phyloP scores from a whole-genome alignment of 495 filamentous ascomycete genomes.

The Jackrogersella minutella region DNA sequence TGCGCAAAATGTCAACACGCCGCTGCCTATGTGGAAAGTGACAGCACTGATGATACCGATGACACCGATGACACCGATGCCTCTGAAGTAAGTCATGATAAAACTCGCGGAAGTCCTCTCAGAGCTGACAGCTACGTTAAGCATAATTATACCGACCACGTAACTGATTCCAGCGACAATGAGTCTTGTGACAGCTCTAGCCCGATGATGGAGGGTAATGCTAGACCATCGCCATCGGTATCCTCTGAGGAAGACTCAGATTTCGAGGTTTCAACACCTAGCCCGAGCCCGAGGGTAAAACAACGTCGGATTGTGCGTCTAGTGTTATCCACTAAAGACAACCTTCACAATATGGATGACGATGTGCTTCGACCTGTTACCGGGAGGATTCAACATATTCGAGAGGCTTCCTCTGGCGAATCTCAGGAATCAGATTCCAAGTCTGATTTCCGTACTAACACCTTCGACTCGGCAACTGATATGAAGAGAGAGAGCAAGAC shows the following conservation, averaged over 20 bases:
- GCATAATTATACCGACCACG: background rate
- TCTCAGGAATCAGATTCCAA: background rate
- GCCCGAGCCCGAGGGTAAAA: background rate
- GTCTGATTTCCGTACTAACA: background rate
- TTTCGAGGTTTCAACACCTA: background rate
- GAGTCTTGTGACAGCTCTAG: background rate
- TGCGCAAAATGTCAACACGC: constrained; percentile 30
- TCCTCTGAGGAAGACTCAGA: constrained; percentile 20
- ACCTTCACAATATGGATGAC: background rate
- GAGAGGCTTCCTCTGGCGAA: background rate
- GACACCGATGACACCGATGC: background rate
- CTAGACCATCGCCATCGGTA: background rate
- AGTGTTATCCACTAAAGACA: background rate
- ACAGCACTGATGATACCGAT: background rate
- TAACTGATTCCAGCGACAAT: background rate
- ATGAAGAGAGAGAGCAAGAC: background rate
- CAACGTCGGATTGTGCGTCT: too few species aligned
- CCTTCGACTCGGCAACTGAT: background rate
- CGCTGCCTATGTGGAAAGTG: constrained; percentile 6
- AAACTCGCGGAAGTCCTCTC: background rate
- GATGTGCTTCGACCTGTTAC: too few species aligned
- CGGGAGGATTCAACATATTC: too few species aligned
- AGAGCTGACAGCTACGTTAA: constrained; percentile 19
- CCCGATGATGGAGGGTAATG: constrained; percentile 1
- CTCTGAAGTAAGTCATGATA: background rate